Conservation (phyloP, 331 rosid genomes). For the Acacia concinna region DNA sequence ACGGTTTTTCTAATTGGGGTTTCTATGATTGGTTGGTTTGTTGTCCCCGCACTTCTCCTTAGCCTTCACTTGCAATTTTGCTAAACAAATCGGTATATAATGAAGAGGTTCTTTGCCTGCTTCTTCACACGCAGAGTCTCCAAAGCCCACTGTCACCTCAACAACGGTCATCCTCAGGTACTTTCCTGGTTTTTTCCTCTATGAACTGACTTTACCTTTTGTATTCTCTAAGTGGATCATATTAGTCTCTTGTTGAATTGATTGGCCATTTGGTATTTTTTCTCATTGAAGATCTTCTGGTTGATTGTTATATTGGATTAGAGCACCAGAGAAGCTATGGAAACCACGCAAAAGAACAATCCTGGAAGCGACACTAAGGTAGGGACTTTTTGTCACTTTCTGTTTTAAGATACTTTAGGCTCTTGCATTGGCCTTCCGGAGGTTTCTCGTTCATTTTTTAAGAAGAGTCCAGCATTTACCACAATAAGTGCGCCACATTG, state of each 20-base stretch:
- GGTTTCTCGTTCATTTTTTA: conserved; percentile 1
- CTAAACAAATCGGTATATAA: conserved; percentile 39
- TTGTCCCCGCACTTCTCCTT: conserved; percentile 36
- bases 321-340: conserved; percentile 52
- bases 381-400: background rate
- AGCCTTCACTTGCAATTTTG: conserved; percentile 61
- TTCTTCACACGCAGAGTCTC: conserved; percentile 47
- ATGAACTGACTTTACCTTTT: background rate
- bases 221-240: conserved; percentile 8
- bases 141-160: conserved; percentile 24
- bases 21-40: conserved; percentile 38
- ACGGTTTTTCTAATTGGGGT: conserved; percentile 15
- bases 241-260: conserved; percentile 17
- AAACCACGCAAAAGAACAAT: conserved; percentile 35
- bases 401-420: background rate
- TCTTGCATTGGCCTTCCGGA: background rate
- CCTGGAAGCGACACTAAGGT: conserved; percentile 45
- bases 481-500: background rate
- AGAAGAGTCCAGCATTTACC: background rate
- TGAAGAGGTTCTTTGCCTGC: conserved; percentile 54
- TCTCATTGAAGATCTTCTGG: conserved; percentile 24
- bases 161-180: conserved; percentile 52
- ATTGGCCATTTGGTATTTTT: conserved; percentile 1
- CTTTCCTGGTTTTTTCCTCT: background rate
- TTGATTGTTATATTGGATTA: conserved; percentile 41